Evolutionary conservation across 1,139 yeast genomes (phyloP), one percentile per base, ranked within the genome.

Genomic region (Yamadazyma aaseri): DNA sequence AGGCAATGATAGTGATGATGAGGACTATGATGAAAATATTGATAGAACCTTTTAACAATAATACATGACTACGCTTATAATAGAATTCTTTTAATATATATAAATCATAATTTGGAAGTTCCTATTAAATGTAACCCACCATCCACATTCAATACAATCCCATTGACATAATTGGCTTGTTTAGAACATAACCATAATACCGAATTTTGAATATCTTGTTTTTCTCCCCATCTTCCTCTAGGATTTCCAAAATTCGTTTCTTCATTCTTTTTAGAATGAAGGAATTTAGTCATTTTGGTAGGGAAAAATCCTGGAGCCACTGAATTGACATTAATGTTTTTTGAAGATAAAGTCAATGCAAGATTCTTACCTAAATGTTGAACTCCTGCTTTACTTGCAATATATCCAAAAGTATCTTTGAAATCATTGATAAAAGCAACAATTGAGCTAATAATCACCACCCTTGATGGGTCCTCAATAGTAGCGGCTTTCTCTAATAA

Each of bases 251-350:
- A 62, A 32, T 58, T 53, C 60, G 74, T 67, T 7, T 63, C 55
- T 3, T 71, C 72, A 17, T 86, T 87, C 26, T 71, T 62, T 31
- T 60, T 61, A 29, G 67, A 71, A 34, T 83, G 60, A 36, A 83
- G 53, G 1, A 86, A 89, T 39, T 74, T 69, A 24, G 87, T 73
- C 90, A 83, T 82, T 57, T 80, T 81, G 25, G 85, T 73, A 17
- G 86, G 86, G 71, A 83, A 80, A 55, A 82, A 83, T 0, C 92
- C 92, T 0, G 90, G 90, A 6, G 87, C 87, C 46, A 83, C 59
- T 6, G 77, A 65, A 57, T 81, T 81, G 44, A 79, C 85, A 32
- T 75, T 79, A 47, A 81, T 74, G 54, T 80, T 73, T 31, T 71
- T 60, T 9, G 80, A 79, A 1, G 83, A 86, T 49, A 81, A 65